phyloP scores from a whole-genome alignment of 2,329 filamentous ascomycete species.

The Apiospora saccharicola region DNA sequence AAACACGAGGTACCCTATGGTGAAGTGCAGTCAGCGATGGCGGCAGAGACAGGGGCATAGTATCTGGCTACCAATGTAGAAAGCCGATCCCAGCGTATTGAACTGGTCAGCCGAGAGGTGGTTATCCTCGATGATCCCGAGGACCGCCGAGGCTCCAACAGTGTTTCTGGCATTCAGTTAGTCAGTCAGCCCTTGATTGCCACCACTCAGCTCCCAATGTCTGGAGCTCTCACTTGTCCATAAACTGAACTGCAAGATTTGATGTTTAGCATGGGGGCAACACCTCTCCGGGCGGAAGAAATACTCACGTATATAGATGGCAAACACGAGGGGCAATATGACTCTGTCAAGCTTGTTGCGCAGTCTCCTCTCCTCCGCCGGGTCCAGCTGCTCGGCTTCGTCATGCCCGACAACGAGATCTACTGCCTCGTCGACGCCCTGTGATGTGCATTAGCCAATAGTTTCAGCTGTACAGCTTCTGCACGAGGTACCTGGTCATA shows the following conservation, averaged over 20 bases:
- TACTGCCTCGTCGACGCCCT: slow-evolving; percentile 27
- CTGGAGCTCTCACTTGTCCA: slow-evolving; percentile 23
- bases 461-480: not conserved
- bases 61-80: slow-evolving; percentile 23
- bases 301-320: slow-evolving; percentile 22
- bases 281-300: not conserved
- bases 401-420: slow-evolving; percentile 23
- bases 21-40: not conserved
- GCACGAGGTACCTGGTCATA: not conserved
- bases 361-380: slow-evolving; percentile 1
- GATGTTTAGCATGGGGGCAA: not conserved
- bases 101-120: slow-evolving; percentile 26
- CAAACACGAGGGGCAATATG: slow-evolving; percentile 24
- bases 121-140: slow-evolving; percentile 26
- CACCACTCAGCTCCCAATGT: no score
- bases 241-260: slow-evolving; percentile 22
- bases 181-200: not conserved
- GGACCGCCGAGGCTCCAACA: slow-evolving; percentile 24
- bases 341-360: slow-evolving; percentile 26
- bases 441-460: not conserved
- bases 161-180: slow-evolving; percentile 3
- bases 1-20: slow-evolving; percentile 25
- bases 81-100: slow-evolving; percentile 25
- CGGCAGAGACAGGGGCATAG: not conserved
- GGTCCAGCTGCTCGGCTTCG: slow-evolving; percentile 9